Evolutionary conservation across 148 eudicot genomes (phyloP).

Genomic region (Salicornia ramosissima): DNA sequence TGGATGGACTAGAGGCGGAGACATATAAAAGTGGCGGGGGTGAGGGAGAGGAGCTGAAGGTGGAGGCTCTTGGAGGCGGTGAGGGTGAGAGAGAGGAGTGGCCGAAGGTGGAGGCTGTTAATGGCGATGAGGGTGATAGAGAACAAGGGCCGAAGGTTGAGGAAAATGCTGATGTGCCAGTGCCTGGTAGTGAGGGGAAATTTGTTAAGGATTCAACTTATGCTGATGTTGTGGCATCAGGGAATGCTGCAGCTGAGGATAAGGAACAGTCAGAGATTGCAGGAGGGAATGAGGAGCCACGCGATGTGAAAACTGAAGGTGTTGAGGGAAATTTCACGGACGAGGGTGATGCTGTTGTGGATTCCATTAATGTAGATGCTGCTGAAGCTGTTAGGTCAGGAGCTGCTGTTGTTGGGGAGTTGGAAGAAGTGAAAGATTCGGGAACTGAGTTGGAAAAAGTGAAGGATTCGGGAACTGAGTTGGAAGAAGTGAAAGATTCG

Average conservation of each 20-base stretch:
- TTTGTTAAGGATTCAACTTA: slow-evolving; percentile 30
- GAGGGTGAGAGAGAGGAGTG: slow-evolving; percentile 23
- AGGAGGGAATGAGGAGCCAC: not conserved
- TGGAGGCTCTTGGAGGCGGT: not conserved
- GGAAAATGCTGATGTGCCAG: slow-evolving; percentile 20
- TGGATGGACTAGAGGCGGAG: slow-evolving; percentile 11
- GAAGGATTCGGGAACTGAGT: slow-evolving; percentile 1
- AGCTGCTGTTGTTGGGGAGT: slow-evolving; percentile 34
- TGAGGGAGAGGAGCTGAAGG: slow-evolving; percentile 19
- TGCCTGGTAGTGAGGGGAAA: slow-evolving; percentile 29
- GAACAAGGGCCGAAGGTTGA: slow-evolving; percentile 9
- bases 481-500: slow-evolving; percentile 18
- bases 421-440: slow-evolving; percentile 18
- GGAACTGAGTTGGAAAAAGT: slow-evolving; percentile 7
- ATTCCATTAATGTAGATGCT: slow-evolving; percentile 35
- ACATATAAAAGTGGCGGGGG: not conserved
- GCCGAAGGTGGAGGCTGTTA: slow-evolving; percentile 30
- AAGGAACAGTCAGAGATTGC: slow-evolving; percentile 21
- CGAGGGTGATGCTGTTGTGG: slow-evolving; percentile 43
- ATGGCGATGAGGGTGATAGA: slow-evolving; percentile 21
- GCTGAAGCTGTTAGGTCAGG: slow-evolving; percentile 34
- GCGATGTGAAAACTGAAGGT: slow-evolving; percentile 17
- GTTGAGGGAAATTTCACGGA: slow-evolving; percentile 28
- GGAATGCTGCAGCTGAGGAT: slow-evolving; percentile 31
- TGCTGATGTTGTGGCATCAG: slow-evolving; percentile 27